These are phyloP conservation scores for Nemania sp. DNA, from an alignment of 2,329 filamentous ascomycete species.

Conservation along the genomic window DNA sequence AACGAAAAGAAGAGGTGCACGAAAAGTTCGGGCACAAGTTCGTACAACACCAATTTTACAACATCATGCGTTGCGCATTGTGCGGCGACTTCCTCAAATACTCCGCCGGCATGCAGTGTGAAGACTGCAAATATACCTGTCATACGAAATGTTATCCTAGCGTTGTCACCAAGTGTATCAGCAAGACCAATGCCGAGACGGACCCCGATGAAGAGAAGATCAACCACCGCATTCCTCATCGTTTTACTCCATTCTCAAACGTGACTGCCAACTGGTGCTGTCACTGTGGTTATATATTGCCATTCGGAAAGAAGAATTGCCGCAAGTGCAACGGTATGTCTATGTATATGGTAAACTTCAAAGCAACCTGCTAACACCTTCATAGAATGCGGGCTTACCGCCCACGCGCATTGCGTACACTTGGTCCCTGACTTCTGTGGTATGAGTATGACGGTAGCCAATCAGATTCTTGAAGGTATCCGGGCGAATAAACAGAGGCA, in stretches of 20 bases:
- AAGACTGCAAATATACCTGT: constrained; percentile 99
- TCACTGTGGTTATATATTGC: constrained; percentile 94
- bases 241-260: constrained; percentile 95
- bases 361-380: constrained; percentile 36
- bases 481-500: constrained; percentile 76
- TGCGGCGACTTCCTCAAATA: constrained; percentile 99
- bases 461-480: constrained; percentile 88
- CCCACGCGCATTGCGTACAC: constrained; percentile 89
- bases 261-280: constrained; percentile 99
- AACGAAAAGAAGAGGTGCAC: constrained; percentile 96
- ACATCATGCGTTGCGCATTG: constrained; percentile 98
- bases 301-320: constrained; percentile 92
- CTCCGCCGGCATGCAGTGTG: constrained; percentile 97
- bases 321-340: constrained; percentile 82
- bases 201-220: constrained; percentile 99
- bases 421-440: constrained; percentile 98
- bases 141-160: constrained; percentile 96
- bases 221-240: constrained; percentile 97
- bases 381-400: constrained; percentile 86
- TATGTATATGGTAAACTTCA: constrained; percentile 2
- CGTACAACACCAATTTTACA: constrained; percentile 98
- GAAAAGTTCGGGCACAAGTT: constrained; percentile 99
- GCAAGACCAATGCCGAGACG: constrained; percentile 97
- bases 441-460: constrained; percentile 98
- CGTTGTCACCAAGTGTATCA: constrained; percentile 99